Evolutionary conservation across 2,329 filamentous ascomycete species (phyloP).

Genomic region (Pseudogymnoascus sp.): DNA sequence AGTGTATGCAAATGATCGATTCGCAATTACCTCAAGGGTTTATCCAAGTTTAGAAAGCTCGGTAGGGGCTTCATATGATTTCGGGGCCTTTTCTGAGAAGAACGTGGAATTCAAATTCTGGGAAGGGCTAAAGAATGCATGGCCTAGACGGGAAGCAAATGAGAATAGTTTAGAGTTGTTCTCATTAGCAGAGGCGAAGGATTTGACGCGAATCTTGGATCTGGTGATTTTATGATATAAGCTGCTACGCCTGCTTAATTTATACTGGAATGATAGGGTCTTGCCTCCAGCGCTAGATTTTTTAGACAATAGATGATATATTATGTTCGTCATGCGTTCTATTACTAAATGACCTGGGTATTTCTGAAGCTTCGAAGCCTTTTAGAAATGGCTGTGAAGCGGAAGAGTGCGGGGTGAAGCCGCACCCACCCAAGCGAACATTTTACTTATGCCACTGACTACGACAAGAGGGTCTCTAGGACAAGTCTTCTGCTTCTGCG

Average conservation of each 20-base stretch:
- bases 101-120: conserved; percentile 15
- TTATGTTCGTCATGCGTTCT: background rate
- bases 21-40: conserved; percentile 17
- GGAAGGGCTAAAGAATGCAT: conserved; percentile 16
- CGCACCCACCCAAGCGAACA: background rate
- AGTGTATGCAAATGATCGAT: conserved; percentile 18
- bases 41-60: conserved; percentile 17
- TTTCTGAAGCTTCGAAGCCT: background rate
- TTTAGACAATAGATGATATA: background rate
- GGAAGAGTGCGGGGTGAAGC: background rate
- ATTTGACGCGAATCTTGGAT: background rate
- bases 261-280: background rate
- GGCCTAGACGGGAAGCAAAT: background rate
- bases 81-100: conserved; percentile 15
- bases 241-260: background rate
- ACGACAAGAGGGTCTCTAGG: too few relatives aligned
- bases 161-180: background rate
- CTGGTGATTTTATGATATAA: too few relatives aligned
- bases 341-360: background rate
- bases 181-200: background rate
- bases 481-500: background rate
- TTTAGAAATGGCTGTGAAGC: background rate
- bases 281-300: background rate
- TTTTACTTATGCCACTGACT: background rate
- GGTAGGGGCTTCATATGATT: conserved; percentile 13